phyloP scores from a whole-genome alignment of 345 rosid species.

The Durio zibethinus region DNA sequence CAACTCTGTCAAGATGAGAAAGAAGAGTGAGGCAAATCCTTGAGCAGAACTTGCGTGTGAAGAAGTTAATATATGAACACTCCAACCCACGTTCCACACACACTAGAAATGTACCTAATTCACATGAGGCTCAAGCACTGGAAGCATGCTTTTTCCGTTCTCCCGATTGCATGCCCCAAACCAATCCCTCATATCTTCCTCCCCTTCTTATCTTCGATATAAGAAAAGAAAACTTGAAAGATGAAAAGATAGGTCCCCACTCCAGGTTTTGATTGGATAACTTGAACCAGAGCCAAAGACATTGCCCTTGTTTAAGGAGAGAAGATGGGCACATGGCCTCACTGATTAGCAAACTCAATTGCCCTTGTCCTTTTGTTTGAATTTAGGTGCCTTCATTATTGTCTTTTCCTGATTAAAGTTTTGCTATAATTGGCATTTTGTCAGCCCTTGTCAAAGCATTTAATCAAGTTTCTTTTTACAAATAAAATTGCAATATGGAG shows the following conservation, averaged over 20 bases:
- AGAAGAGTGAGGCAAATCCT: no score
- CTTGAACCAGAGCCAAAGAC: background rate
- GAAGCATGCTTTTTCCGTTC: background rate
- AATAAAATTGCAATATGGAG: no score
- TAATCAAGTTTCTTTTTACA: no score
- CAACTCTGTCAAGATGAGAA: no score
- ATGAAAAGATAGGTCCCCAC: background rate
- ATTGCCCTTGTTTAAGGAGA: background rate
- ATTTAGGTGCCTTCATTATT: conserved; percentile 5
- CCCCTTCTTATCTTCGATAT: background rate
- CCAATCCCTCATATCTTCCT: background rate
- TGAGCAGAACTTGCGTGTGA: no score
- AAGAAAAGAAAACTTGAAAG: background rate
- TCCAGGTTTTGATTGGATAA: background rate
- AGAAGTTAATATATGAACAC: no score
- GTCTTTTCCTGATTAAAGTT: background rate
- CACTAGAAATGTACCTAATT: background rate
- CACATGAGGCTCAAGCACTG: background rate
- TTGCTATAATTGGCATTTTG: conserved; percentile 6
- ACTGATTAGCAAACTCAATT: background rate
- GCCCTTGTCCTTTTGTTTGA: background rate
- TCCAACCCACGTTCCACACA: no score
- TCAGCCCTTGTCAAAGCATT: conserved; percentile 5
- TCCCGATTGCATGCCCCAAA: background rate
- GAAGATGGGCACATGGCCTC: conserved; percentile 11